Evolutionary conservation across 352 stramenopile genomes (phyloP), one percentile per base, ranked within the genome.

Genomic region (Phytophthora ohioensis): DNA sequence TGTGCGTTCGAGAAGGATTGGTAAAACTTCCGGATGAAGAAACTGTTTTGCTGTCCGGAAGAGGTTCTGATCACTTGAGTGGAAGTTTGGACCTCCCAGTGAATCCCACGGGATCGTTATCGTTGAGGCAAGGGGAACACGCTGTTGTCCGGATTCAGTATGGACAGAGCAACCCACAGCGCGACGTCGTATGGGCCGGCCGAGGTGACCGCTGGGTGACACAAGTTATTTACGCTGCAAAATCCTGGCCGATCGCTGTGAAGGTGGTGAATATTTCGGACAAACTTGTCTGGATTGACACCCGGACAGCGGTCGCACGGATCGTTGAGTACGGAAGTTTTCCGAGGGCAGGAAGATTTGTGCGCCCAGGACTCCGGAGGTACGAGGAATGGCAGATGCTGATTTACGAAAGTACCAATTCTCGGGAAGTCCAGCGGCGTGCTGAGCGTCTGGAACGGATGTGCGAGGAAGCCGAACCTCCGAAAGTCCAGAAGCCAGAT

Each of bases 241-340:
- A 34, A 4, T 47, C 17, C 21, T 59, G 52, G 13, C 5, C 36
- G 4, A 3, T 38, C 1, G 36, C 52, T 30, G 52, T 59, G 36
- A 46, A 46, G 12, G 52, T 48, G 9, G 52, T 59, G 21, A 59
- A 38, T 11, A 5, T 59, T 21, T 59, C 52, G 1, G 15, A 57
- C 34, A 34, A 35, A 2, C 6, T 4, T 6, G 39, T 62, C 15
- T 35, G 34, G 34, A 49, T 69, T 15, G 35, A 42, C 15, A 31
- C 35, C 3, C 7, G 17, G 3, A 57, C 57, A 2, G 9, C 45
- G 0, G n/a, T 51, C 43, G n/a, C 17, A 5, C 43, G 8, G 17
- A 11, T 53, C 30, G 39, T 53, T 3, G 46, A 51, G 38, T 38
- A 11, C 56, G 32, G 41, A 17, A 54, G 57, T 32, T 46, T 55